Conservation (phyloP, 1,139 yeast species). For the Candida pseudoviswanathii region DNA sequence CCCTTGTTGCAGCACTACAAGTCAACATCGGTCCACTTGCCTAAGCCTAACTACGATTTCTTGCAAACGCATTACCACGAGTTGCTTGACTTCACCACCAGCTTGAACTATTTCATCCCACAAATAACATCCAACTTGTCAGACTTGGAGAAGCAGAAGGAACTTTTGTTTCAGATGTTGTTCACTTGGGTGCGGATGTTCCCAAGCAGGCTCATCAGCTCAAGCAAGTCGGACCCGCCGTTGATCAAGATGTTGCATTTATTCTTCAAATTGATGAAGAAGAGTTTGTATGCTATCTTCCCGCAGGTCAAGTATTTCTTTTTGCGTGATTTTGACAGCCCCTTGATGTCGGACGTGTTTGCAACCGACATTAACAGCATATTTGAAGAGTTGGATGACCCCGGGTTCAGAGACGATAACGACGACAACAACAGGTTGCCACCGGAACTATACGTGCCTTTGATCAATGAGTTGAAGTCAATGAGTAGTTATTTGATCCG, state of each 20-base stretch:
- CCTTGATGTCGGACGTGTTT: conserved; percentile 44
- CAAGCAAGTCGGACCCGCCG: conserved; percentile 28
- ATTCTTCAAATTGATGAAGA: conserved; percentile 38
- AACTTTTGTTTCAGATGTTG: conserved; percentile 38
- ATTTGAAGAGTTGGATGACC: conserved; percentile 24
- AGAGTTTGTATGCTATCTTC: conserved; percentile 36
- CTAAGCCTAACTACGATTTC: background rate
- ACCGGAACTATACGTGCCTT: conserved; percentile 20
- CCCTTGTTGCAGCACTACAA: conserved; percentile 9
- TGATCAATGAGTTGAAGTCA: conserved; percentile 24
- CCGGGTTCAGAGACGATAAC: conserved; percentile 9
- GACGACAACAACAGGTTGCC: conserved; percentile 13
- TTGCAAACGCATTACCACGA: conserved; percentile 20
- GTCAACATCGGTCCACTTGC: conserved; percentile 3
- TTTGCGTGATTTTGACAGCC: conserved; percentile 45
- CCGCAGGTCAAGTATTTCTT: conserved; percentile 48
- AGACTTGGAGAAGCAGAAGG: conserved; percentile 36
- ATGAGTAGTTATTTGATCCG: conserved; percentile 38
- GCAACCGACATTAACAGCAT: conserved; percentile 31
- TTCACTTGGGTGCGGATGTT: conserved; percentile 41
- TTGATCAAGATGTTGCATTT: conserved; percentile 36
- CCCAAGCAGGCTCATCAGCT: conserved; percentile 32
- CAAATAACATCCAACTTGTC: conserved; percentile 25
- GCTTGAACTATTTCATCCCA: conserved; percentile 32
- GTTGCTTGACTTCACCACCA: conserved; percentile 27